Conservation (phyloP, 129 eudicot species). For the Chrysanthemum makinoi region DNA sequence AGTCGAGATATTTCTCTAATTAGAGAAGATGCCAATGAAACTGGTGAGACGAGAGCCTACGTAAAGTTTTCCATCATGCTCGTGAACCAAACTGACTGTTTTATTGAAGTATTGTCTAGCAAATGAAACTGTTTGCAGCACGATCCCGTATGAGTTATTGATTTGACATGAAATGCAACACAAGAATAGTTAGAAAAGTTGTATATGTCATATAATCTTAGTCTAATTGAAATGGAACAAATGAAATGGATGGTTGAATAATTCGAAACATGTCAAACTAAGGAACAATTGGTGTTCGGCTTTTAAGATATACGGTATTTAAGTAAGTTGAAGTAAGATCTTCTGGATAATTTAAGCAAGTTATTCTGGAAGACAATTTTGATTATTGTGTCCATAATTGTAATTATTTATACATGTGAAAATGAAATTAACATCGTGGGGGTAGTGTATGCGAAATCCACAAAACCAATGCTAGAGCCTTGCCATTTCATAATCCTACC, state of each 20-base stretch:
- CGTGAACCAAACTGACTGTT: conserved; percentile 14
- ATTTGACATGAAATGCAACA: conserved; percentile 18
- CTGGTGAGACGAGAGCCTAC: conserved; percentile 12
- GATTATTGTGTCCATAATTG: not conserved
- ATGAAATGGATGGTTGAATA: too few relatives aligned
- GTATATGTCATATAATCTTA: too few relatives aligned
- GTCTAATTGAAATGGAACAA: too few relatives aligned
- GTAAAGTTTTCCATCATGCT: conserved; percentile 21
- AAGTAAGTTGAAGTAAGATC: too few relatives aligned
- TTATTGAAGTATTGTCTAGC: conserved; percentile 13
- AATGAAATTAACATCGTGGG: conserved; percentile 22
- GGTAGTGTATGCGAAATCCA: conserved; percentile 36
- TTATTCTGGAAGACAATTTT: not conserved
- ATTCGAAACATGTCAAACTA: too few relatives aligned
- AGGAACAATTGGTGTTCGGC: too few relatives aligned
- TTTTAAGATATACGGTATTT: too few relatives aligned
- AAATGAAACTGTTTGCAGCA: conserved; percentile 21
- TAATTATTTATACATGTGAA: not conserved
- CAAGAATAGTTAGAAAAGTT: not conserved
- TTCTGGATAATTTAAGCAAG: not conserved
- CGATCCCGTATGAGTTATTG: conserved; percentile 6
- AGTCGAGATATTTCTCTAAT: not conserved
- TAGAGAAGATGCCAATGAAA: conserved; percentile 29
- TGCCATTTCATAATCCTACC: conserved; percentile 35
- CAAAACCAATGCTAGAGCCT: conserved; percentile 25